Percentiles rank a stretch among this genome's conserved stretches.
Evolutionary conservation across 164 flowering plant species (phyloP).

Genomic region (Macadamia integrifolia): DNA sequence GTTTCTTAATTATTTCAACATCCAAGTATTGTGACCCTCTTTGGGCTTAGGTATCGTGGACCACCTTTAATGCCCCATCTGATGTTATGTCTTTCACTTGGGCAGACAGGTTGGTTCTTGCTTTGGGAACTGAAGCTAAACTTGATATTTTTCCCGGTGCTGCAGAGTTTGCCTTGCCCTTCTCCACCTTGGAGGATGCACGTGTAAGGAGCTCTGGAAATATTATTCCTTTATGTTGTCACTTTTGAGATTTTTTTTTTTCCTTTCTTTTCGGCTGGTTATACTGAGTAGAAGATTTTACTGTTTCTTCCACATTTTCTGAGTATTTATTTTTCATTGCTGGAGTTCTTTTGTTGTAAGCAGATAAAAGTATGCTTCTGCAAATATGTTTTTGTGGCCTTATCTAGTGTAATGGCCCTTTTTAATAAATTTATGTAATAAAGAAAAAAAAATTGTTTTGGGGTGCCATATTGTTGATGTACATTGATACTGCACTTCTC

Average conservation of each 20-base stretch:
- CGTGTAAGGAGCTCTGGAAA: conserved; percentile 35
- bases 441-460: too few relatives aligned
- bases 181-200: conserved; percentile 91
- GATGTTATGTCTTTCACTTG: conserved; percentile 33
- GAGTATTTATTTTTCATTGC: too few relatives aligned
- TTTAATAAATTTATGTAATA: too few relatives aligned
- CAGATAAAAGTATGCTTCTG: too few relatives aligned
- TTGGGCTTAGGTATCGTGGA: not conserved
- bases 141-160: conserved; percentile 92
- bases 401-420: too few relatives aligned
- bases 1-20: not conserved
- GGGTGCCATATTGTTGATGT: too few relatives aligned
- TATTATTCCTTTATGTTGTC: not conserved
- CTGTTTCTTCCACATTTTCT: not conserved
- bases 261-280: not conserved
- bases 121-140: conserved; percentile 91
- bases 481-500: too few relatives aligned
- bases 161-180: conserved; percentile 77
- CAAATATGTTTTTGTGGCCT: too few relatives aligned
- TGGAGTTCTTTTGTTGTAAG: too few relatives aligned
- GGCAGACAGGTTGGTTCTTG: conserved; percentile 99
- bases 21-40: not conserved
- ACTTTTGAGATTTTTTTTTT: not conserved
- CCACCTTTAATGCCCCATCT: conserved; percentile 6
- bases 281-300: not conserved